These are phyloP conservation scores for Fusarium nelsonii DNA, from an alignment of 2,329 filamentous ascomycete species.

Conservation along the genomic window DNA sequence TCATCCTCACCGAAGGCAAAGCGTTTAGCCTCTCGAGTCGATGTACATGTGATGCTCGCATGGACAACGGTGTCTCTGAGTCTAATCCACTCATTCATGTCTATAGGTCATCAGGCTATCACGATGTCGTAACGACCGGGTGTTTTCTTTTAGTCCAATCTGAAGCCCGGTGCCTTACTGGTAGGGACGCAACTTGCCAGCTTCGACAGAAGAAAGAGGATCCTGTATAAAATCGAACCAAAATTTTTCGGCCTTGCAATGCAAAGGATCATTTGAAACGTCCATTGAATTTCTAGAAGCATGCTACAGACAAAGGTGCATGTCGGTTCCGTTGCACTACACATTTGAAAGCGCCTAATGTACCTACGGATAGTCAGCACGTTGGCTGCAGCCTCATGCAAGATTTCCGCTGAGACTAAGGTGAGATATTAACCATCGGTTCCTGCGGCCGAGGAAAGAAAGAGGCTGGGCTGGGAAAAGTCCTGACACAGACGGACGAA, in stretches of 20 bases:
- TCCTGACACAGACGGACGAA: conserved; percentile 2
- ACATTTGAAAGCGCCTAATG: conserved; percentile 31
- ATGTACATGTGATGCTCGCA: not conserved
- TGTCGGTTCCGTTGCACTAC: conserved; percentile 37
- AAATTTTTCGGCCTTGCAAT: conserved; percentile 8
- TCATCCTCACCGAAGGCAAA: not conserved
- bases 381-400: conserved; percentile 48
- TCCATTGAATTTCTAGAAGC: conserved; percentile 37
- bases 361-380: conserved; percentile 24
- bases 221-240: conserved; percentile 9
- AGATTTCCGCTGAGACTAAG: conserved; percentile 48
- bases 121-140: not conserved
- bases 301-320: conserved; percentile 21
- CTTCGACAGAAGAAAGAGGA: not conserved
- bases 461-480: conserved; percentile 30
- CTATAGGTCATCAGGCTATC: not conserved
- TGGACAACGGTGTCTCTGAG: not conserved
- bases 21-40: not conserved
- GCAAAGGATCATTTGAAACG: conserved; percentile 20
- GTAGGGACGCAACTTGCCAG: not conserved
- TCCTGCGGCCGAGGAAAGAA: conserved; percentile 30
- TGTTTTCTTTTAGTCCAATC: not conserved
- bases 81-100: not conserved
- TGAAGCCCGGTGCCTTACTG: not conserved
- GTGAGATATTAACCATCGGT: conserved; percentile 37